Percentiles rank a stretch among this genome's conserved stretches.
phyloP scores from a whole-genome alignment of 768 basidiomycete genomes.

The Cantharellus anzutake region DNA sequence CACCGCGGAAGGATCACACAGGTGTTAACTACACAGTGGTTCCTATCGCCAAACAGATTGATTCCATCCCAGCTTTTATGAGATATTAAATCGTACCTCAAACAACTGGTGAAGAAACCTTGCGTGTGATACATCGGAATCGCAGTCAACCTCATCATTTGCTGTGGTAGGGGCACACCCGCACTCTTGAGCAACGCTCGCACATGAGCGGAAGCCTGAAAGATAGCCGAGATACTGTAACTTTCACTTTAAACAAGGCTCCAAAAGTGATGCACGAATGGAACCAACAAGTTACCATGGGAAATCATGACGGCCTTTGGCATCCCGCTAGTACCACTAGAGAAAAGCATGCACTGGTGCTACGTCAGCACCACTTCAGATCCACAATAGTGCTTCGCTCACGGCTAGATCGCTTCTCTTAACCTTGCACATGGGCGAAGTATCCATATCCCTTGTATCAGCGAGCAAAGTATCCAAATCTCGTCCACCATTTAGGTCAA shows the following conservation, averaged over 20 bases:
- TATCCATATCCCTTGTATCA: background rate
- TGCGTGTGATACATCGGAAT: background rate
- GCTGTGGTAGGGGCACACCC: too few relatives aligned
- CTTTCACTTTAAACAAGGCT: too few relatives aligned
- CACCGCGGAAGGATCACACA: background rate
- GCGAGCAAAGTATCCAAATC: background rate
- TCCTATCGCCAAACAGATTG: too few relatives aligned
- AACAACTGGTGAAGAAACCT: background rate
- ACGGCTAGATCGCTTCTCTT: background rate
- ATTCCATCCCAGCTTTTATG: too few relatives aligned
- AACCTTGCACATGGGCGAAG: background rate
- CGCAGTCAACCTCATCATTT: too few relatives aligned
- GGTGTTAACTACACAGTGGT: background rate
- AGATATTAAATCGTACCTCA: background rate
- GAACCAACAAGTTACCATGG: background rate
- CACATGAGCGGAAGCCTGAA: too few relatives aligned
- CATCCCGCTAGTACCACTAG: background rate
- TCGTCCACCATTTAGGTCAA: too few relatives aligned
- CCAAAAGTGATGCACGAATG: too few relatives aligned
- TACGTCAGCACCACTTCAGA: too few relatives aligned
- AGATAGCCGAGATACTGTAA: too few relatives aligned
- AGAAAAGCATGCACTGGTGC: background rate
- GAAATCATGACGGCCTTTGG: background rate
- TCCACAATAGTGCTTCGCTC: background rate
- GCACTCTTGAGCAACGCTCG: too few relatives aligned